Base-by-base conservation (phyloP, 441 rosid species). In the Gossypium davidsonii region DNA sequence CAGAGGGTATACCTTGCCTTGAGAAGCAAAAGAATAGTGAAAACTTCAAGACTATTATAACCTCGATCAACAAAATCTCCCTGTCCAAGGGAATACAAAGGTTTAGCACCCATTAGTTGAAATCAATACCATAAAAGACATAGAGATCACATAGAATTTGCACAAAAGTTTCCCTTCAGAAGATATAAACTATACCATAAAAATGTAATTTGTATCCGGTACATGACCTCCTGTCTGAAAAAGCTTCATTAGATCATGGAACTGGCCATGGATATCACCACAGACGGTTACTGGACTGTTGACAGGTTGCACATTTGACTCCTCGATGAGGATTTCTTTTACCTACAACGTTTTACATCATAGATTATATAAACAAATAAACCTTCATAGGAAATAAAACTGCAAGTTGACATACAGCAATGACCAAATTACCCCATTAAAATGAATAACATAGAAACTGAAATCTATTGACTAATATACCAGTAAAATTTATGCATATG, bases 51-150 rank as follows among this genome's bases (percentile, higher is more conserved):
- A 80, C 98, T 96, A 79, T 96, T 96, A 84, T 96, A 93, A 76
- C 99, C 99, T 74, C 98, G 91, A 83, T 96, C 99, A 60, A 96
- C 98, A 59, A 91, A 96, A 86, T 96, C 99, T 14, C 99, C 98
- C 99, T 96, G 81, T 39, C 68, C 71, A 60, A 79, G 81, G 37
- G 26, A 14, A 66, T 57, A 9, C 77, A 46, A 72, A 64, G 11
- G 48, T 52, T 73, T 42, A 76, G 61, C 58, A 46, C 3, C 28
- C 62, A 59, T 18, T n/a, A 68, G 65, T 34, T 12, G 7, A 4
- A 5, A 72, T 73, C n/a, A 55, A 1, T 21, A 26, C 69, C 34
- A 65, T 12, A 31, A 3, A 0, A 66, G 46, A 65, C 3, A 49
- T 26, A 20, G 1, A 26, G 6, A 51, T n/a, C 25, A 26, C 9